Base-by-base conservation (phyloP, 257 asterid species). In the Jacaranda mimosifolia region DNA sequence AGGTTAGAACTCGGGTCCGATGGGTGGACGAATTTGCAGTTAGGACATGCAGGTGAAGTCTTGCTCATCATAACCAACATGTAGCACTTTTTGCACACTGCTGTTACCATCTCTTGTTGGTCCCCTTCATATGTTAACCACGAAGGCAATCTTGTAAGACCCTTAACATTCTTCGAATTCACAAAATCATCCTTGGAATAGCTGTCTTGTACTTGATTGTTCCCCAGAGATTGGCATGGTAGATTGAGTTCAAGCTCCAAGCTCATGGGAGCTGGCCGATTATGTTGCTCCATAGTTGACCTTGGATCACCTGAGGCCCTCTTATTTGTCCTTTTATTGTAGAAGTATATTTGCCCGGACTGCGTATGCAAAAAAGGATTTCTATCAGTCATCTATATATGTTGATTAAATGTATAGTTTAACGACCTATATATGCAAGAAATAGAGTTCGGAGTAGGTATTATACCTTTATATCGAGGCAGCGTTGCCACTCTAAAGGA, bases 61-160 rank as follows among this genome's bases (percentile, higher is more conserved):
- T 85, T 90, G 84, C 81, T 76, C 95, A 91, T 88, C 93, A 91
- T 85, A 17, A 91, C 96, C 83, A 91, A 63, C 96, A 91, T 84
- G 49, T 88, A 91, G 64, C 97, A 91, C 80, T 89, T 89, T 63
- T 83, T 83, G 93, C 97, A 91, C 45, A 90, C 97, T 1, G 96
- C 96, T 3, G 96, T 89, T 26, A 91, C 85, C 96, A 91, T 89
- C 53, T 90, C 87, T 81, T 88, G 85, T 69, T 91, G 85, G 12
- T 88, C 92, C 43, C 79, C 89, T 68, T 91, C 94, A 4, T 83
- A 80, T 7, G 86, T 80, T 58, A 91, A 53, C 93, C 97, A 89
- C 2, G 96, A 89, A 0, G 94, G 91, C 12, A 87, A 79, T 67
- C 86, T 78, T 2, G 81, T 56, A 7, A 84, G 84, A 4, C 83